phyloP scores from a whole-genome alignment of 768 basidiomycete species.

The Mycena galericulata region DNA sequence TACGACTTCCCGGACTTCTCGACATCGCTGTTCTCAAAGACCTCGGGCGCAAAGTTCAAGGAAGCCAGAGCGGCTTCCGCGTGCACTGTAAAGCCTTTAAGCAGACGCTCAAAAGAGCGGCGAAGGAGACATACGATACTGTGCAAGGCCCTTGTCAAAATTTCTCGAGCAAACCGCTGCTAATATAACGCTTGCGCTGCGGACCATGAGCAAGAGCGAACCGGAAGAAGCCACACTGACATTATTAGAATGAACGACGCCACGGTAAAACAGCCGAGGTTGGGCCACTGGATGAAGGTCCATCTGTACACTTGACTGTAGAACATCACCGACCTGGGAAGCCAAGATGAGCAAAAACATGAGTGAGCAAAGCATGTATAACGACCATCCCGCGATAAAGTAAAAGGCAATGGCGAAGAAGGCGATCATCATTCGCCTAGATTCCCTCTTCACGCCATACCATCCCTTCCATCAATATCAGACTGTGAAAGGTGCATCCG shows the following conservation, averaged over 20 bases:
- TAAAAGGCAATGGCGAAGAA: conserved; percentile 58
- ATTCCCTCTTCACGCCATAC: conserved; percentile 63
- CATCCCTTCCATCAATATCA: conserved; percentile 55
- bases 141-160: conserved; percentile 65
- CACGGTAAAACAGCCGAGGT: conserved; percentile 58
- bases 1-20: conserved; percentile 28
- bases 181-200: conserved; percentile 54
- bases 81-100: conserved; percentile 45
- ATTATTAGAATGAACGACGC: conserved; percentile 57
- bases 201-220: conserved; percentile 43
- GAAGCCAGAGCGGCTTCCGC: conserved; percentile 54
- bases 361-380: conserved; percentile 14
- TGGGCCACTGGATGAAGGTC: conserved; percentile 61
- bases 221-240: conserved; percentile 20
- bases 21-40: conserved; percentile 49
- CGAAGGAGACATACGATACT: conserved; percentile 60
- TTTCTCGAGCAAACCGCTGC: conserved; percentile 63
- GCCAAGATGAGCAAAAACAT: too few species aligned
- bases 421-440: conserved; percentile 51
- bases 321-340: conserved; percentile 48
- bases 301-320: conserved; percentile 59
- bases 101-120: conserved; percentile 24
- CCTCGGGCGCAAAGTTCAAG: conserved; percentile 52
- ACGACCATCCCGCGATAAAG: conserved; percentile 51
- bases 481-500: not conserved